Conservation (phyloP, 2,329 filamentous ascomycete species). For the Bipolaris bicolor region DNA sequence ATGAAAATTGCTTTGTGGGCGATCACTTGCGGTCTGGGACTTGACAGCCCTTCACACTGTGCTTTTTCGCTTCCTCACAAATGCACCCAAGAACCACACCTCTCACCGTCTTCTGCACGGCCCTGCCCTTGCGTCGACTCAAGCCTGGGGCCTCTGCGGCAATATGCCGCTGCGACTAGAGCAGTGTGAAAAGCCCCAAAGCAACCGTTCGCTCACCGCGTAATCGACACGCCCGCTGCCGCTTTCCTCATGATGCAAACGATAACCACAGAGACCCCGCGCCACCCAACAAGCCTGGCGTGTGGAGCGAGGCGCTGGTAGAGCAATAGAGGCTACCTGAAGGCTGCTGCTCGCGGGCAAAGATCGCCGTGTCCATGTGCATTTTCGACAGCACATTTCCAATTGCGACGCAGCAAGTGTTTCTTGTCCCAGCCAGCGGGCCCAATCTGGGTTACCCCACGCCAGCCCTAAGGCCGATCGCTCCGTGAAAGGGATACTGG, state of each 20-base stretch:
- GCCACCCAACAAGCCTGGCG: constrained; percentile 8
- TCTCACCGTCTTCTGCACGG: constrained; percentile 14
- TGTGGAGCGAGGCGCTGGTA: constrained; percentile 3
- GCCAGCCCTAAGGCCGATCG: constrained; percentile 30
- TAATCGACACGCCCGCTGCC: constrained; percentile 11
- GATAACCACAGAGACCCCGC: constrained; percentile 6
- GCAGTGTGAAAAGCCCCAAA: constrained; percentile 3
- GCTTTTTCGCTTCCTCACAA: constrained; percentile 12
- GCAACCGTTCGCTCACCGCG: constrained; percentile 14
- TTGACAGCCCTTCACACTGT: constrained; percentile 13
- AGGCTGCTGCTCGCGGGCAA: constrained; percentile 9
- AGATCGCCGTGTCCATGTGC: constrained; percentile 19
- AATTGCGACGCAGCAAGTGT: constrained; percentile 26
- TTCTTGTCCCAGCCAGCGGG: constrained; percentile 13
- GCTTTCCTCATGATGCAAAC: constrained; percentile 15
- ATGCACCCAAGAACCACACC: constrained; percentile 5
- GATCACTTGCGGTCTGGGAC: constrained; percentile 25
- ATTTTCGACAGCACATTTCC: constrained; percentile 9
- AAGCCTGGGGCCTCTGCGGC: background rate
- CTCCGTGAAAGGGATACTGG: constrained; percentile 18
- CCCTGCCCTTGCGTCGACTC: background rate
- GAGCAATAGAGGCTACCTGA: constrained; percentile 19
- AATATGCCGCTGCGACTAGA: constrained; percentile 13
- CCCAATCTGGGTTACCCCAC: constrained; percentile 28
- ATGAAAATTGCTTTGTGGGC: constrained; percentile 14